A percentile compares a stretch with the other conserved stretches of the same genome.
These are phyloP conservation scores for Posidonia oceanica DNA, from an alignment of 116 monocot genomes.

Conservation along the genomic window DNA sequence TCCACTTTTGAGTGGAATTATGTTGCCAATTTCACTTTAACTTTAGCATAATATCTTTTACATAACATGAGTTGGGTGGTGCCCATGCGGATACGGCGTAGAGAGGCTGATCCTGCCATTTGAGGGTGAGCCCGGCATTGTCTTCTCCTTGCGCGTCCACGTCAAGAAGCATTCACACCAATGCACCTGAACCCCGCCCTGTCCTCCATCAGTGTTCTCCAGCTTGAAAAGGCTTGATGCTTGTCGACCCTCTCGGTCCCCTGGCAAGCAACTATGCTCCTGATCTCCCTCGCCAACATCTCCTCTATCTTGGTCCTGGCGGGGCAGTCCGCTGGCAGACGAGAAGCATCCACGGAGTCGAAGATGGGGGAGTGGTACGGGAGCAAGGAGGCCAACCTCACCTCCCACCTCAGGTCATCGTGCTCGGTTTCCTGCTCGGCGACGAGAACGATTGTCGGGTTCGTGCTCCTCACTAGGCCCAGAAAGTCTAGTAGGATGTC, in stretches of 20 bases:
- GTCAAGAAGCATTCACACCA: too few species aligned
- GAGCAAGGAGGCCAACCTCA: conserved; percentile 36
- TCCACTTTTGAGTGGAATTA: too few species aligned
- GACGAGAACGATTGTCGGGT: conserved; percentile 43
- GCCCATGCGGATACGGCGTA: conserved; percentile 74
- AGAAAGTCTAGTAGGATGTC: conserved; percentile 34
- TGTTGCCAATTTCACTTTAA: too few species aligned
- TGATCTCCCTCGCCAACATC: conserved; percentile 71
- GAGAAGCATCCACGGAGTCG: conserved; percentile 35
- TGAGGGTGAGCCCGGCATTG: background rate
- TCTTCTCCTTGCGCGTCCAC: too few species aligned
- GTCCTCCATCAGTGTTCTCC: conserved; percentile 43
- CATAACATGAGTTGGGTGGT: too few species aligned
- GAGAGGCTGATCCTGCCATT: conserved; percentile 13
- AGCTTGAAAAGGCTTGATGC: conserved; percentile 48
- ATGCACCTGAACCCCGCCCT: conserved; percentile 30
- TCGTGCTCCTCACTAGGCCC: conserved; percentile 52
- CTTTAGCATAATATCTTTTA: too few species aligned
- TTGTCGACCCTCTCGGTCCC: conserved; percentile 48
- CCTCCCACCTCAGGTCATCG: conserved; percentile 51
- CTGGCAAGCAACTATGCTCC: conserved; percentile 53
- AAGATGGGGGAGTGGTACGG: conserved; percentile 63
- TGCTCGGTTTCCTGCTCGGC: conserved; percentile 61
- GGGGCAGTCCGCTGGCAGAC: conserved; percentile 20
- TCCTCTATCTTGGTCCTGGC: conserved; percentile 61